phyloP scores from a whole-genome alignment of 2,329 filamentous ascomycete genomes.

The Ophiostoma fasciatum region DNA sequence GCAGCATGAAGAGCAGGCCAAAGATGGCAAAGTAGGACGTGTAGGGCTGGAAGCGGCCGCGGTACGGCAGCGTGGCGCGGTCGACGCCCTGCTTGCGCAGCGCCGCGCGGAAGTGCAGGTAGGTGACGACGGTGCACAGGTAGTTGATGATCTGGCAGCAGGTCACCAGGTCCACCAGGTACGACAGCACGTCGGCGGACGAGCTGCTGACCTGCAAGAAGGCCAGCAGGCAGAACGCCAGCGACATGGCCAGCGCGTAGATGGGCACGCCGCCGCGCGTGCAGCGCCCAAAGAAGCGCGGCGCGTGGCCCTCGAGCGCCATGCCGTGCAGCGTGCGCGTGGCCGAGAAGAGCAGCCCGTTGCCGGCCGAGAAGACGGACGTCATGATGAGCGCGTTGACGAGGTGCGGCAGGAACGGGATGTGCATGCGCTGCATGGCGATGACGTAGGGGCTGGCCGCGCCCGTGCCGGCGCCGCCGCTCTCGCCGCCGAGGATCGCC shows the following conservation, averaged over 20 bases:
- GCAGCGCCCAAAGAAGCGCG: constrained; percentile 34
- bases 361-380: constrained; percentile 45
- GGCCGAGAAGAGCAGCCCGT: constrained; percentile 46
- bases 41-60: constrained; percentile 23
- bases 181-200: constrained; percentile 41
- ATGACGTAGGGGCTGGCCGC: constrained; percentile 37
- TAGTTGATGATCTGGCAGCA: constrained; percentile 46
- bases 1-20: constrained; percentile 8
- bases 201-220: constrained; percentile 45
- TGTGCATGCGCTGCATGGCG: constrained; percentile 41
- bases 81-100: constrained; percentile 38
- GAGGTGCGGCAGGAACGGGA: constrained; percentile 39
- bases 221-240: constrained; percentile 46
- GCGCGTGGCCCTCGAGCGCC: constrained; percentile 40
- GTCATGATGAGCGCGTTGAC: constrained; percentile 47
- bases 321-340: constrained; percentile 47
- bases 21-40: constrained; percentile 12
- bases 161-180: constrained; percentile 45
- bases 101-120: constrained; percentile 42
- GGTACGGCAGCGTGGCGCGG: constrained; percentile 39
- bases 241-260: constrained; percentile 43
- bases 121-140: constrained; percentile 41
- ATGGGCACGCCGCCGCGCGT: constrained; percentile 46
- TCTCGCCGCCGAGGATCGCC: constrained; percentile 33
- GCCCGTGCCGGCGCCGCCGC: constrained; percentile 32